Evolutionary conservation across 192 early-diverging fungal species (phyloP), one percentile per base, ranked within the genome.

Genomic region (Umbelopsis ramanniana): DNA sequence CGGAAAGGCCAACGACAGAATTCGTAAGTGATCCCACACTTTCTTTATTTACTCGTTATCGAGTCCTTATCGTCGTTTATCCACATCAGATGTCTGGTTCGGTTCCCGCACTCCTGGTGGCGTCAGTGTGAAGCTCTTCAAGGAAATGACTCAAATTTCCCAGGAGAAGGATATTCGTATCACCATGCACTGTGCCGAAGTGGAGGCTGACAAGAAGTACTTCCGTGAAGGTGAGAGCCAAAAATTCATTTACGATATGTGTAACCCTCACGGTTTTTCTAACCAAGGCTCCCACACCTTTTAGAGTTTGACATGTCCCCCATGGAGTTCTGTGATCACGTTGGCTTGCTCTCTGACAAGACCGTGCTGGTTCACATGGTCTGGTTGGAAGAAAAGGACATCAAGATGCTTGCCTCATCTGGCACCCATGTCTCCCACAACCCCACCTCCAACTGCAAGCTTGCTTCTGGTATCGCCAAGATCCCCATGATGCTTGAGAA

Each of bases 151-250:
- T 11, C 60, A 66, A 33, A 23, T 73, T 7, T 52, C 46, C 38
- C 72, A 63, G 15, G 72, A 73, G 46, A 57, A 57, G 37, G 23
- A 54, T 48, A 73, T 73, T 10, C 72, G 72, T 67, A 73, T 73
- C 46, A 73, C 72, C 33, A 73, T 73, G 72, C 72, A 73, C 12
- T 73, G 72, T 33, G 72, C 72, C n/a, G 72, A 73, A 38, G 72
- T 73, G 24, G 45, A 66, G 22, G 72, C 72, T 47, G 72, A 73
- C 43, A 45, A 67, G 72, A 46, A 21, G 14, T 55, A 48, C 63
- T 73, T 60, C 60, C 72, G 72, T 35, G 21, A 73, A 46, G 67
- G 67, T 48, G 35, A 46, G 45, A 37, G 29, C 17, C 26, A 50
- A n/a, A 3, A 12, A 50, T 50, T 19, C 48, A 21, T 50, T 17